Conservation (phyloP, 148 eudicot genomes). For the Drosera capensis region DNA sequence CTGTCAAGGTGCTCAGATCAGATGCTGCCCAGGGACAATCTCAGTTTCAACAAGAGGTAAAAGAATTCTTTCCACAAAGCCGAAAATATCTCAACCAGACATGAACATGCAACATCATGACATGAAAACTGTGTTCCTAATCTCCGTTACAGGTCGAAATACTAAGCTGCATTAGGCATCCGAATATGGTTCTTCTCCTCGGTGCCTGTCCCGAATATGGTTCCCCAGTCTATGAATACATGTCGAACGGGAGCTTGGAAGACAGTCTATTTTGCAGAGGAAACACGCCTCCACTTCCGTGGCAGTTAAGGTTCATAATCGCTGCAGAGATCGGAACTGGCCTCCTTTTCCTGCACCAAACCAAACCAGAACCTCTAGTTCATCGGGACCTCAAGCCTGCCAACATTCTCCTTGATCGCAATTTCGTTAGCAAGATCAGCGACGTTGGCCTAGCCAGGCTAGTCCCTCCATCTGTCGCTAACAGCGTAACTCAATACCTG, state of each 20-base stretch:
- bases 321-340: conserved; percentile 6
- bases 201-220: conserved; percentile 7
- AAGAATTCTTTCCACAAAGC: neutral
- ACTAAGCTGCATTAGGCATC: conserved; percentile 5
- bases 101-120: neutral
- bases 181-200: conserved; percentile 5
- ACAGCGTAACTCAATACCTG: conserved; percentile 1
- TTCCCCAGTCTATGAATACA: conserved; percentile 2
- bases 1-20: conserved; percentile 8
- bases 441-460: conserved; percentile 2
- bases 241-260: conserved; percentile 5
- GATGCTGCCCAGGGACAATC: conserved; percentile 17
- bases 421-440: conserved; percentile 4
- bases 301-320: conserved; percentile 1
- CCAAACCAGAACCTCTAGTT: conserved; percentile 5
- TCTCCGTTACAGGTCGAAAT: neutral
- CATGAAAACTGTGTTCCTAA: neutral
- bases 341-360: conserved; percentile 4
- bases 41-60: conserved; percentile 17
- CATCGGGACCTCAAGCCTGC: conserved; percentile 3
- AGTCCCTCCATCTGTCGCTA: conserved; percentile 2
- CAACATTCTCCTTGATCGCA: conserved; percentile 1
- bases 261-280: conserved; percentile 2
- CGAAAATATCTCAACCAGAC: neutral
- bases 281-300: conserved; percentile 2